Evolutionary conservation across 169 alveolate genomes (phyloP).

Genomic region (Plasmodium knowlesi): DNA sequence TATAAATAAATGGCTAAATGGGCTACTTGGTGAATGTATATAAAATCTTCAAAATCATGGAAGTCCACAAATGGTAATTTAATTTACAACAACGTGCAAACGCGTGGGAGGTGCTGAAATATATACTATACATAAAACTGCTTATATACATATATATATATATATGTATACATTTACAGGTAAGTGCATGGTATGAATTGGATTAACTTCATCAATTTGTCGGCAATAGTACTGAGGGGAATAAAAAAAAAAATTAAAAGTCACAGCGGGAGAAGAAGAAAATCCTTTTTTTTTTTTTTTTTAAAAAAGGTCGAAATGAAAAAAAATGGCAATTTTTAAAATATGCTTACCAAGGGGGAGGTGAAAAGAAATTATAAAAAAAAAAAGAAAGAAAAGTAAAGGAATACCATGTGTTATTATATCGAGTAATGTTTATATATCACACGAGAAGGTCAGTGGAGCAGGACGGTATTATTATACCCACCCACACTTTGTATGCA

Average conservation of each 20-base stretch:
- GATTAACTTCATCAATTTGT: background rate
- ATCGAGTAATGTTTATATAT: background rate
- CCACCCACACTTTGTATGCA: background rate
- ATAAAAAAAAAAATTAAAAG: background rate
- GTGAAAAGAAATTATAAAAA: background rate
- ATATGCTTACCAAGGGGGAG: background rate
- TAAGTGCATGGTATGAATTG: background rate
- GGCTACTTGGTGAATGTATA: background rate
- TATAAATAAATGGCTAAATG: background rate
- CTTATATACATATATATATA: background rate
- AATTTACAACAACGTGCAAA: background rate
- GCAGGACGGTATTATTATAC: background rate
- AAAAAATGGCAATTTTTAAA: background rate
- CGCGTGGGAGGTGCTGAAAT: background rate
- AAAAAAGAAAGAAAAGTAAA: background rate
- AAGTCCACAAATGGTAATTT: background rate
- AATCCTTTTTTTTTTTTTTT: background rate
- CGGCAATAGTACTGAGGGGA: too few species aligned
- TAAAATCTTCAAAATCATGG: background rate
- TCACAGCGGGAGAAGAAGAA: background rate
- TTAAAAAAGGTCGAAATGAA: background rate
- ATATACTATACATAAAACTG: background rate
- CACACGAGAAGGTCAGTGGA: background rate
- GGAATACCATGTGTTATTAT: background rate
- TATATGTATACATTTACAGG: background rate